These are phyloP conservation scores for Clavariopsis aquatica DNA, from an alignment of 495 filamentous ascomycete species.

Conservation along the genomic window DNA sequence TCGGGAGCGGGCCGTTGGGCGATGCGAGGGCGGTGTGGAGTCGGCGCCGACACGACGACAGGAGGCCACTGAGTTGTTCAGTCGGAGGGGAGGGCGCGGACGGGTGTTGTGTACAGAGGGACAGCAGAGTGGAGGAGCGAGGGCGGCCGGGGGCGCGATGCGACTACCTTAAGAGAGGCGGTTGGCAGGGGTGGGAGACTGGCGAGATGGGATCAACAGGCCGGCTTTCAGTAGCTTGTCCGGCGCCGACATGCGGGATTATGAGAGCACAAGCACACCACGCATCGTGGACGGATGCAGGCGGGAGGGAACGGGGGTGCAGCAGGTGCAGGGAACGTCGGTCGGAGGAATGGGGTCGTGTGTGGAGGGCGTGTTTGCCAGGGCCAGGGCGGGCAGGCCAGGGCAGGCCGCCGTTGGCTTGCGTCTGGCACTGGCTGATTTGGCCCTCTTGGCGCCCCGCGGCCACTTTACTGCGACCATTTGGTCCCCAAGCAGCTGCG, in stretches of 20 bases:
- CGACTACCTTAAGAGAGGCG: slow-evolving; percentile 23
- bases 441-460: slow-evolving; percentile 16
- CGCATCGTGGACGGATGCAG: slow-evolving; percentile 29
- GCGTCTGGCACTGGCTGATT: slow-evolving; percentile 21
- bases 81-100: not conserved
- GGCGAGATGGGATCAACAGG: slow-evolving; percentile 34
- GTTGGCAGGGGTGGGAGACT: slow-evolving; percentile 17
- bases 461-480: slow-evolving; percentile 7
- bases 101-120: slow-evolving; percentile 13
- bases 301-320: slow-evolving; percentile 8
- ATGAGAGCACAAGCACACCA: slow-evolving; percentile 22
- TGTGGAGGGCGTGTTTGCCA: slow-evolving; percentile 22
- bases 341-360: slow-evolving; percentile 18
- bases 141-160: slow-evolving; percentile 14
- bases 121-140: not conserved
- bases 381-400: slow-evolving; percentile 1
- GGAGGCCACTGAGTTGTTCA: not conserved
- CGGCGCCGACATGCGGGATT: slow-evolving; percentile 28
- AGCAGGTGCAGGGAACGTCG: slow-evolving; percentile 13
- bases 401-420: slow-evolving; percentile 15
- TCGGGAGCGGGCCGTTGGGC: slow-evolving; percentile 23
- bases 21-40: not conserved
- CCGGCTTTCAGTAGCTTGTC: slow-evolving; percentile 7
- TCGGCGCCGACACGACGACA: not conserved
- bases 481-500: slow-evolving; percentile 15